These are phyloP conservation scores for Hibiscus trionum DNA, from an alignment of 345 rosid genomes.

Conservation along the genomic window DNA sequence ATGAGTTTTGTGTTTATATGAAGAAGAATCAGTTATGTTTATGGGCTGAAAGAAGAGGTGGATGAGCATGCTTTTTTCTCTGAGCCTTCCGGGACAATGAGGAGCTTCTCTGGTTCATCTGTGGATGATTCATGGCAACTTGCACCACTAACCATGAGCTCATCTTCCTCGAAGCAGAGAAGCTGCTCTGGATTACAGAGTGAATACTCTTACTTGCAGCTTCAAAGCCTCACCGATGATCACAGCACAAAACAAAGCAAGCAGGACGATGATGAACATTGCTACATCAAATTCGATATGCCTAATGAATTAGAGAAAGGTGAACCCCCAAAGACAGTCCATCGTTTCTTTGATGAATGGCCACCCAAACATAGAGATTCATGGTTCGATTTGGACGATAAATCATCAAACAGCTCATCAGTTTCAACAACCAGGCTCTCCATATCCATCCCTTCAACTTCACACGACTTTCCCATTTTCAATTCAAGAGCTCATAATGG, in stretches of 20 bases:
- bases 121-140: conserved; percentile 65
- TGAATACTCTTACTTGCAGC: conserved; percentile 55
- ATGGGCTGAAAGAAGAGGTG: conserved; percentile 47
- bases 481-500: conserved; percentile 39
- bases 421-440: conserved; percentile 49
- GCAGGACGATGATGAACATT: conserved; percentile 22
- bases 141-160: conserved; percentile 53
- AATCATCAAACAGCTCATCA: conserved; percentile 42
- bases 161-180: conserved; percentile 45
- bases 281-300: conserved; percentile 24
- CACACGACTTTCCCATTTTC: conserved; percentile 44
- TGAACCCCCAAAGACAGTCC: conserved; percentile 58
- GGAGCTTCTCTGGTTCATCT: conserved; percentile 48
- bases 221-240: conserved; percentile 30
- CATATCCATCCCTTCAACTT: conserved; percentile 55
- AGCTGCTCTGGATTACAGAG: conserved; percentile 26
- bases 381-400: conserved; percentile 57
- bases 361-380: conserved; percentile 54
- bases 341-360: conserved; percentile 85
- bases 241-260: conserved; percentile 23
- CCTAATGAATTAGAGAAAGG: conserved; percentile 32
- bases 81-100: conserved; percentile 51
- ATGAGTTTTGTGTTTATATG: neutral
- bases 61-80: conserved; percentile 69
- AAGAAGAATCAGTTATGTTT: conserved; percentile 41